Evolutionary conservation across 805 yeast genomes (phyloP).

Genomic region (Barnettozyma vustinii): DNA sequence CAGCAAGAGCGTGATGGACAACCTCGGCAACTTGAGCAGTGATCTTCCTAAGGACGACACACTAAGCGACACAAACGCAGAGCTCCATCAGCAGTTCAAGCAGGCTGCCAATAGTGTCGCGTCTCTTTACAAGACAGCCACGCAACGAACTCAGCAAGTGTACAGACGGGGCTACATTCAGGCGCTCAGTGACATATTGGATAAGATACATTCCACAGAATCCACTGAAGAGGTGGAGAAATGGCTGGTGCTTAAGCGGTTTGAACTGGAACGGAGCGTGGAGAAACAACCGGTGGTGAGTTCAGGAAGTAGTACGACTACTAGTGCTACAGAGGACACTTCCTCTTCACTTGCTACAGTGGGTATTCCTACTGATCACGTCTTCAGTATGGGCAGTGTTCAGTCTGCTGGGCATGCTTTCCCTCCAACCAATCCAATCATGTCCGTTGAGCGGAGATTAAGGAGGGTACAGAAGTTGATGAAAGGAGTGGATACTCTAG

Average conservation of each 20-base stretch:
- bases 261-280: conserved; percentile 32
- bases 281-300: not conserved
- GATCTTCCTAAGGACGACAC: conserved; percentile 38
- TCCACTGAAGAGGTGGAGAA: conserved; percentile 37
- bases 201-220: conserved; percentile 2
- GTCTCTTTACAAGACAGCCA: conserved; percentile 53
- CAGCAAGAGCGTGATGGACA: not conserved
- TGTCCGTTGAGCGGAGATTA: conserved; percentile 9
- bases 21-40: not conserved
- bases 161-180: conserved; percentile 55
- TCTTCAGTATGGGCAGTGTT: conserved; percentile 11
- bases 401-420: conserved; percentile 9
- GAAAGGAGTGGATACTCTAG: not conserved
- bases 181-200: conserved; percentile 52
- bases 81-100: conserved; percentile 59
- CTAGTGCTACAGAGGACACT: not conserved
- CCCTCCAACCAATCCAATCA: conserved; percentile 20
- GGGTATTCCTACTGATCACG: conserved; percentile 13
- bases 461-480: conserved; percentile 2
- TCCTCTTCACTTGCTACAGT: not conserved
- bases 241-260: conserved; percentile 45
- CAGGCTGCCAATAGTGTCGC: conserved; percentile 70
- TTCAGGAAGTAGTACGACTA: not conserved
- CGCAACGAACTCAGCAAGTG: conserved; percentile 39
- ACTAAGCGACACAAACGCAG: conserved; percentile 42